phyloP scores from a whole-genome alignment of 192 early-diverging fungal species.

The Backusella westeae region DNA sequence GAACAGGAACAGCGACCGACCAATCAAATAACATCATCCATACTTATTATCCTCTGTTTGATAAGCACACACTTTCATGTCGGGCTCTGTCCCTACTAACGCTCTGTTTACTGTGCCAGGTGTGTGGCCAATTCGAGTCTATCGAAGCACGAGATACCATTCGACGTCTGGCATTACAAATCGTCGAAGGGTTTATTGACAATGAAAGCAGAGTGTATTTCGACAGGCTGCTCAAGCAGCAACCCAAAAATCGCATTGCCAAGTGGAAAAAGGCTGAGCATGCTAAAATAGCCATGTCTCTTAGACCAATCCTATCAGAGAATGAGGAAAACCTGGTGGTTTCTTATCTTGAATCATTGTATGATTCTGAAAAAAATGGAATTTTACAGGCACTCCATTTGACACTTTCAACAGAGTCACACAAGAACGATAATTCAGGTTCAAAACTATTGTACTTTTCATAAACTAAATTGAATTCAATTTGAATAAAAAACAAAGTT shows the following conservation, averaged over 20 bases:
- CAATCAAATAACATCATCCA: background rate
- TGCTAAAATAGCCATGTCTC: background rate
- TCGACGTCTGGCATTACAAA: conserved; percentile 4
- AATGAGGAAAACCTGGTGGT: background rate
- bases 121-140: background rate
- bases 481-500: background rate
- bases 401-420: background rate
- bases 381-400: conserved; percentile 14
- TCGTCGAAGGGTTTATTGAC: conserved; percentile 12
- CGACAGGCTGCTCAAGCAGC: background rate
- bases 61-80: background rate
- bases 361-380: background rate
- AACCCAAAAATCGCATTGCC: background rate
- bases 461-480: background rate
- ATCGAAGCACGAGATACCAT: background rate
- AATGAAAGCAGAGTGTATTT: background rate
- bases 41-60: conserved; percentile 5
- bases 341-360: background rate
- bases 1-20: background rate
- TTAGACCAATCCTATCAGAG: background rate
- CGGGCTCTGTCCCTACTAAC: conserved; percentile 2
- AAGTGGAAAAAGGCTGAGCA: conserved; percentile 10
- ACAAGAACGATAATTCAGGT: background rate
- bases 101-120: background rate
- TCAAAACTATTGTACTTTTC: background rate